Base-by-base conservation (phyloP, 2,329 filamentous ascomycete genomes). In the Didymella keratinophila region DNA sequence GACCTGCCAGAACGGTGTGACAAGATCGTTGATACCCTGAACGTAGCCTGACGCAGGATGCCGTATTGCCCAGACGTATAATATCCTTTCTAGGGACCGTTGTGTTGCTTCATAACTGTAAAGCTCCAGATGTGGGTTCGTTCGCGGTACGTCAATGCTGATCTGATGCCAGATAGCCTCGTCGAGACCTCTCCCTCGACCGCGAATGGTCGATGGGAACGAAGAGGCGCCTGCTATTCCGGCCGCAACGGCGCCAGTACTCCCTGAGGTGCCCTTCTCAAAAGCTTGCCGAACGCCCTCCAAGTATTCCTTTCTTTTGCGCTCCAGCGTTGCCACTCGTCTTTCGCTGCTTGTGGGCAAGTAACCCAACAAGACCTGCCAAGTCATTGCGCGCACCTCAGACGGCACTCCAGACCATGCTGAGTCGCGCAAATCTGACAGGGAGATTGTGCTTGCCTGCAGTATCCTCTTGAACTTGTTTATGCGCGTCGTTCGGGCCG, bases 141-240 rank as follows among this genome's bases (percentile, higher is more conserved):
- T 99, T 49, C 95, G 87, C 2, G 95, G 95, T 21, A 98, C 92
- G 73, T 99, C 95, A 71, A 99, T 99, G 78, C 93, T 97, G 78
- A 99, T 98, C 74, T 99, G 95, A 80, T 99, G 95, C 95, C 95
- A 99, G 58, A 99, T 88, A n/a, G 92, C 90, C 80, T 99, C 95
- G 69, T 99, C 96, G 18, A 99, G 80, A 2, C 93, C 94, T 53
- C 91, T 86, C 2, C 88, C 87, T 62, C 84, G 82, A 42, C 87
- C 84, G 62, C 91, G 87, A 69, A 78, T 79, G 7, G 75, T 69
- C 8, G 81, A 78, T 39, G 77, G 70, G 30, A 74, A 72, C 1
- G 80, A 76, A 0, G 74, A 72, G n/a, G 71, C 70, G 14, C 79
- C 81, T n/a, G 78, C 75, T 16, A 78, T 71, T 81, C 88, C 76